Evolutionary conservation across 2,329 filamentous ascomycete species (phyloP).

Genomic region (Colletotrichum sp.): DNA sequence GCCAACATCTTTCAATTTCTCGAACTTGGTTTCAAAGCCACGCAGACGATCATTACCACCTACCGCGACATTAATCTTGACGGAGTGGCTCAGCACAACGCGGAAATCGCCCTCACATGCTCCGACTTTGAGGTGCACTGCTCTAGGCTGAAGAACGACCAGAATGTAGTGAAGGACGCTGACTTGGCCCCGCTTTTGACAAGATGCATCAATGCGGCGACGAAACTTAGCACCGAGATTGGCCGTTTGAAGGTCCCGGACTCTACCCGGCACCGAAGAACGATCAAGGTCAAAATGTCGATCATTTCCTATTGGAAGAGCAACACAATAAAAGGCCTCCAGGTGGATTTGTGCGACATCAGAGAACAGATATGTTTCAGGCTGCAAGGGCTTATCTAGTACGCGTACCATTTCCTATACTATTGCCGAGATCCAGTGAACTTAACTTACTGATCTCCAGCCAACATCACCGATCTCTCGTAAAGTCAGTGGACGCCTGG

Average conservation of each 20-base stretch:
- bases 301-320: background rate
- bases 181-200: background rate
- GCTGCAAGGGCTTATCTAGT: background rate
- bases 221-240: background rate
- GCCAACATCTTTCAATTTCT: slow-evolving; percentile 14
- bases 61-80: background rate
- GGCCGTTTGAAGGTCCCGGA: background rate
- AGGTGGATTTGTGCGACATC: background rate
- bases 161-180: no score
- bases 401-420: no score
- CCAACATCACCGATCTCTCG: background rate
- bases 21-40: background rate
- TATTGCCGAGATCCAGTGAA: no score
- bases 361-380: background rate
- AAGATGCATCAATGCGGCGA: background rate
- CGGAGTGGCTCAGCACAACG: background rate
- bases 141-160: background rate
- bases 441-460: no score
- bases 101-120: background rate
- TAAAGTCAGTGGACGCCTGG: rapidly evolving
- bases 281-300: background rate
- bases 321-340: background rate
- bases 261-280: background rate
- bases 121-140: background rate
- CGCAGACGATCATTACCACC: background rate